Percentiles rank a stretch among this genome's conserved stretches.
These are phyloP conservation scores for Talaromyces piceae DNA, from an alignment of 2,329 filamentous ascomycete species.

Conservation along the genomic window DNA sequence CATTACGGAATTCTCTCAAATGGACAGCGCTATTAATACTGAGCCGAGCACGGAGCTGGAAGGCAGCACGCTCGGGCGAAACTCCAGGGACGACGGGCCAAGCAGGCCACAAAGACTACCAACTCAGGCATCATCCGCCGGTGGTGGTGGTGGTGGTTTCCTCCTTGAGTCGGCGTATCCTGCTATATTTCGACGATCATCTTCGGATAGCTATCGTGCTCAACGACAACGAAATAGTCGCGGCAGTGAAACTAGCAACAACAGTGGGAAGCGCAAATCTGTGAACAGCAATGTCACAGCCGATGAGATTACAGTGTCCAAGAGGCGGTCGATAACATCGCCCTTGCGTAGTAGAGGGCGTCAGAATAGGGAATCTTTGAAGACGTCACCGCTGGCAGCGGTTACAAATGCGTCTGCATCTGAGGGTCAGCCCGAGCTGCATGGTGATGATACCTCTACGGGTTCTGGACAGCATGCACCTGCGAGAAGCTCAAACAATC, in stretches of 20 bases:
- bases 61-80: conserved; percentile 29
- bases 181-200: conserved; percentile 21
- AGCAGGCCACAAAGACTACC: conserved; percentile 11
- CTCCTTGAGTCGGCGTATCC: conserved; percentile 38
- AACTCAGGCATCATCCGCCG: conserved; percentile 12
- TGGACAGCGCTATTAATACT: conserved; percentile 23
- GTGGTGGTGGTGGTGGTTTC: conserved; percentile 38
- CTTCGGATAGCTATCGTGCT: conserved; percentile 17
- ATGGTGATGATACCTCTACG: conserved; percentile 3
- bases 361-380: conserved; percentile 25
- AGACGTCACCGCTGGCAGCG: conserved; percentile 23
- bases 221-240: conserved; percentile 16
- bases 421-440: conserved; percentile 11
- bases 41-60: conserved; percentile 25
- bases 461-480: background rate
- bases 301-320: conserved; percentile 24
- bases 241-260: background rate
- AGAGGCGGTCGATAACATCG: conserved; percentile 28
- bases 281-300: conserved; percentile 24
- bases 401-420: conserved; percentile 17
- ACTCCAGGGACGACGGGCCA: conserved; percentile 28
- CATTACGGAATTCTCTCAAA: no score
- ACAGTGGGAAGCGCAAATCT: conserved; percentile 35
- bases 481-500: conserved; percentile 9
- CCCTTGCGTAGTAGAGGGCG: conserved; percentile 23